Conservation (phyloP, 2,329 filamentous ascomycete genomes). For the Aureobasidium sp. region DNA sequence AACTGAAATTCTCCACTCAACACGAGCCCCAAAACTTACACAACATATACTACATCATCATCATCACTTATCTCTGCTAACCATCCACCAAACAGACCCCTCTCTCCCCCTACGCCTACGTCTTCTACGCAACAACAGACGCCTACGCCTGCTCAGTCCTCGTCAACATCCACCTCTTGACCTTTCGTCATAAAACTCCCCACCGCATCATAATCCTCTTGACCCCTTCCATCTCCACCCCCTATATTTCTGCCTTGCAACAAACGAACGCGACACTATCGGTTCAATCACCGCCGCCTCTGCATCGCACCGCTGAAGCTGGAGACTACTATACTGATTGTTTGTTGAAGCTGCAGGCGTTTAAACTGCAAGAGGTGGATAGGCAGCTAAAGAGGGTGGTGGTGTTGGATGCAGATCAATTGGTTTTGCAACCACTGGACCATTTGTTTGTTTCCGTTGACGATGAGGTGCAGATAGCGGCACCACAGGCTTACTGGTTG, state of each 20-base stretch:
- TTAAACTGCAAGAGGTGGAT: constrained; percentile 25
- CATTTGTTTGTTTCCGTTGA: constrained; percentile 25
- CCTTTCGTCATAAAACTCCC: constrained; percentile 18
- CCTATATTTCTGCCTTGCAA: constrained; percentile 21
- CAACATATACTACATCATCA: no score
- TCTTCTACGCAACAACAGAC: constrained; percentile 27
- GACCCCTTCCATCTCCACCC: constrained; percentile 18
- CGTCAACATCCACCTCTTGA: constrained; percentile 26
- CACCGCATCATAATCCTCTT: constrained; percentile 25
- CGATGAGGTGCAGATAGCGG: constrained; percentile 21
- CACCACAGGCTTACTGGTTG: constrained; percentile 28
- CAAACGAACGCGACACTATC: constrained; percentile 19
- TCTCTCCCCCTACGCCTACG: constrained; percentile 21
- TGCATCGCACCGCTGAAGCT: constrained; percentile 13
- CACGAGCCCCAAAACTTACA: no score
- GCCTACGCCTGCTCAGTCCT: constrained; percentile 26
- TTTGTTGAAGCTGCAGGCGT: constrained; percentile 26
- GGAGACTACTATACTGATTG: constrained; percentile 24
- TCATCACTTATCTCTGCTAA: neutral
- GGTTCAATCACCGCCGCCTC: constrained; percentile 20
- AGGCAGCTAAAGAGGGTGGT: constrained; percentile 22
- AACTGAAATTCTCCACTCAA: no score
- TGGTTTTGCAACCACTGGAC: constrained; percentile 26
- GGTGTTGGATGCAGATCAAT: constrained; percentile 26
- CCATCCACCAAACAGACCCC: neutral